Evolutionary conservation across 225 moss, liverwort and hornwort species (phyloP).

Genomic region (Sphagnum contortum): DNA sequence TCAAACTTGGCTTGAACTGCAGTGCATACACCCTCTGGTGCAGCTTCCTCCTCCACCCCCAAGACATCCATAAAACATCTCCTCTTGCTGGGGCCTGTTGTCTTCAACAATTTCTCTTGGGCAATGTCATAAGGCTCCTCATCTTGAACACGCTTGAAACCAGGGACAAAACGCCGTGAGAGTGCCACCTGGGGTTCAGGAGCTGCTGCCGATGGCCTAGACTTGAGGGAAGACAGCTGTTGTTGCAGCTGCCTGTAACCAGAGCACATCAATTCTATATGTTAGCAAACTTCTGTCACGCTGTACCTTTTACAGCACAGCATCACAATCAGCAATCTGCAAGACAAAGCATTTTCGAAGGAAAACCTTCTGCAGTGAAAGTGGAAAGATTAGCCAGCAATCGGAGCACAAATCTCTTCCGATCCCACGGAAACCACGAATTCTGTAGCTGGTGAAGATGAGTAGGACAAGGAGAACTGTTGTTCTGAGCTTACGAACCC

Average conservation of each 20-base stretch:
- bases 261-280: neutral
- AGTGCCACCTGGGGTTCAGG: slow-evolving; percentile 6
- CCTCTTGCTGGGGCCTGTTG: slow-evolving; percentile 42
- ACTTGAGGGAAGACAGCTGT: slow-evolving; percentile 11
- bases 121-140: slow-evolving; percentile 18
- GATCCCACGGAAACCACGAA: no score
- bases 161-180: slow-evolving; percentile 25
- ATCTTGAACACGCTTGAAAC: slow-evolving; percentile 59
- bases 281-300: neutral
- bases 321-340: neutral
- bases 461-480: no score
- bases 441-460: no score
- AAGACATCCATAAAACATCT: slow-evolving; percentile 59
- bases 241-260: slow-evolving; percentile 13
- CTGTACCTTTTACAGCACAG: neutral
- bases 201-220: slow-evolving; percentile 14
- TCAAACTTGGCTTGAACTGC: slow-evolving; percentile 82
- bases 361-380: no score
- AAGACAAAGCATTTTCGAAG: no score
- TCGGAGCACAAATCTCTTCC: no score
- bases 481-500: no score
- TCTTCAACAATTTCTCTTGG: slow-evolving; percentile 11
- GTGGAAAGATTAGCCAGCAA: no score
- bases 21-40: slow-evolving; percentile 62
- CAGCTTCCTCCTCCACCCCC: slow-evolving; percentile 63